Percentiles rank a stretch among this genome's conserved stretches.
These are phyloP conservation scores for Chlamydomonas sphaeroides DNA, from an alignment of 139 green algal species.

Conservation along the genomic window DNA sequence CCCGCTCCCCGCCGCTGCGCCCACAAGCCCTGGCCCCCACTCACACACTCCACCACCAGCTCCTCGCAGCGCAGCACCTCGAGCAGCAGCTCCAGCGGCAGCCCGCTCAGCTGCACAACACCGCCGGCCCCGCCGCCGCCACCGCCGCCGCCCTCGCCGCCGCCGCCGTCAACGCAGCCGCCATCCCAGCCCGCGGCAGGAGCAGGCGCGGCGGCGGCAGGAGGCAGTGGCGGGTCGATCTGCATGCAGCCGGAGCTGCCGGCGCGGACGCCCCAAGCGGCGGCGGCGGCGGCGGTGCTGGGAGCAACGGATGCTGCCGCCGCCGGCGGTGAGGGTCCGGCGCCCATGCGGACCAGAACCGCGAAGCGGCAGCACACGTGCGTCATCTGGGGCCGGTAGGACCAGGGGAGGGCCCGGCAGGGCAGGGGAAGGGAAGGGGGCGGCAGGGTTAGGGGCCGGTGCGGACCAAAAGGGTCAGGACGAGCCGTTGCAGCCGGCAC, in stretches of 20 bases:
- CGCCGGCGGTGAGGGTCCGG: background rate
- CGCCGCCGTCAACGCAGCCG: background rate
- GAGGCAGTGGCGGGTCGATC: background rate
- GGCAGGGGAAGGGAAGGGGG: too few species aligned
- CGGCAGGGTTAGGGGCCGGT: too few species aligned
- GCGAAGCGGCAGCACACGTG: conserved; percentile 36
- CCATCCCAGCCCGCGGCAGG: background rate
- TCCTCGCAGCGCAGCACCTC: conserved; percentile 39
- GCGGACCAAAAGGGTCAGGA: too few species aligned
- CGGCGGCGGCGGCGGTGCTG: too few species aligned
- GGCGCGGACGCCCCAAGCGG: too few species aligned
- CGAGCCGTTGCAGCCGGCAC: too few species aligned
- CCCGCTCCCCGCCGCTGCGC: too few species aligned
- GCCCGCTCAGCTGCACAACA: background rate
- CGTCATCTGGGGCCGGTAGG: conserved; percentile 29
- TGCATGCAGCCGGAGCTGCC: too few species aligned
- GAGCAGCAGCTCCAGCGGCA: conserved; percentile 23
- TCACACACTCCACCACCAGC: conserved; percentile 34
- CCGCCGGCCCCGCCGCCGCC: background rate
- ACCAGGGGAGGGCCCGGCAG: too few species aligned
- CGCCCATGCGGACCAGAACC: conserved; percentile 1
- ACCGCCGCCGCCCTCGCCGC: background rate
- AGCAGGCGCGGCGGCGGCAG: background rate
- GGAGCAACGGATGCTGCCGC: too few species aligned
- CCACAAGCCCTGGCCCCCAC: too few species aligned